A percentile compares a stretch with the other conserved stretches of the same genome.
Evolutionary conservation across 495 filamentous ascomycete genomes (phyloP).

Genomic region (Staphylotrichum longicolle): DNA sequence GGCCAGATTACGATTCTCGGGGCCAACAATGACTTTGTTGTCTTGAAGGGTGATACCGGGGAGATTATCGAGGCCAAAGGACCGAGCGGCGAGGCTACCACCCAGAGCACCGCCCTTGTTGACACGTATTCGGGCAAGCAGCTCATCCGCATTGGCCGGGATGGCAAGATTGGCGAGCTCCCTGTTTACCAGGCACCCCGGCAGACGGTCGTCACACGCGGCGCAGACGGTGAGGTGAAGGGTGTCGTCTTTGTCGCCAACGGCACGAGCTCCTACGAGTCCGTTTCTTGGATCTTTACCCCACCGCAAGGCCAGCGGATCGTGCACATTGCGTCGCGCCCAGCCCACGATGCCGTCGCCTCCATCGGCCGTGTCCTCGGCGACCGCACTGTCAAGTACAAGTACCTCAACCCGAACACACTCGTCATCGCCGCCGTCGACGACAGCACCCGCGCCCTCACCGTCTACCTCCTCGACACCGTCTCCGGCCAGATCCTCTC

Average conservation of each 20-base stretch:
- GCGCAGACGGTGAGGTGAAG: conserved; percentile 57
- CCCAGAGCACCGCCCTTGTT: conserved; percentile 50
- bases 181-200: conserved; percentile 42
- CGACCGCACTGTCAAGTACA: conserved; percentile 90
- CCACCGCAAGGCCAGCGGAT: conserved; percentile 66
- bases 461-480: conserved; percentile 81
- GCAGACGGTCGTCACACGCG: conserved; percentile 60
- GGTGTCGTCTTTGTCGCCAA: conserved; percentile 54
- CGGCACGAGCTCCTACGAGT: conserved; percentile 44
- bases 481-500: conserved; percentile 78
- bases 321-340: conserved; percentile 61
- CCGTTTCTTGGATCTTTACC: conserved; percentile 71
- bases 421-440: conserved; percentile 71
- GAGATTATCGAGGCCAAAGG: conserved; percentile 47
- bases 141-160: conserved; percentile 48
- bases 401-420: conserved; percentile 90
- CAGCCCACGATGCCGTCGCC: conserved; percentile 80
- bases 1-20: conserved; percentile 59
- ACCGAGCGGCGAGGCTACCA: conserved; percentile 35
- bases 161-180: conserved; percentile 44
- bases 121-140: conserved; percentile 50
- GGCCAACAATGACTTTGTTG: conserved; percentile 56
- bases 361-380: conserved; percentile 93
- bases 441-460: conserved; percentile 53
- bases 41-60: conserved; percentile 57